Percentiles rank a stretch among this genome's conserved stretches.
Evolutionary conservation across 2,329 filamentous ascomycete genomes (phyloP).

Genomic region (Zalaria sp.): DNA sequence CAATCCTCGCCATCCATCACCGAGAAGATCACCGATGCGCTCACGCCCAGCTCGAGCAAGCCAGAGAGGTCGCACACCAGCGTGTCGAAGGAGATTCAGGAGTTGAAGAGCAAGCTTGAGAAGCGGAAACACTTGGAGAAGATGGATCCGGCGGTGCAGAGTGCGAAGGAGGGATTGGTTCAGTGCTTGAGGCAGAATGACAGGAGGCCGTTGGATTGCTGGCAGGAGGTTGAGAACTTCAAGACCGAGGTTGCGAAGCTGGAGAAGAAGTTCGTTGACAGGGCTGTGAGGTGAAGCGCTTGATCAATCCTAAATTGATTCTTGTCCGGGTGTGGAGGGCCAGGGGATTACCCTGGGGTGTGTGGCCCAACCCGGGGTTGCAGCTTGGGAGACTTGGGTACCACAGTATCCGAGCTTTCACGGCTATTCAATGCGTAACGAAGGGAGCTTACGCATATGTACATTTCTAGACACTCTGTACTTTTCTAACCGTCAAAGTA

Average conservation of each 20-base stretch:
- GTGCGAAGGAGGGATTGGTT: slow-evolving; percentile 62
- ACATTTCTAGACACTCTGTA: no score
- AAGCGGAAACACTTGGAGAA: slow-evolving; percentile 44
- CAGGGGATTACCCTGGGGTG: no score
- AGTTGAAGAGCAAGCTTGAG: slow-evolving; percentile 35
- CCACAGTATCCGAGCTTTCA: no score
- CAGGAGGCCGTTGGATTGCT: slow-evolving; percentile 81
- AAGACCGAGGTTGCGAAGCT: slow-evolving; percentile 77
- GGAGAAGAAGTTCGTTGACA: slow-evolving; percentile 80
- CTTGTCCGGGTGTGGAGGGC: no score
- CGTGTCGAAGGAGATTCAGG: slow-evolving; percentile 44
- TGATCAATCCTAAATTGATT: no score
- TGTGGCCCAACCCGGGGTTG: no score
- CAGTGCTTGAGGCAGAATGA: slow-evolving; percentile 74
- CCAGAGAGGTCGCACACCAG: slow-evolving; percentile 35
- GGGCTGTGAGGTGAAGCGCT: slow-evolving; percentile 42
- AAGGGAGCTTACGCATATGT: no score
- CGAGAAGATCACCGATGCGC: slow-evolving; percentile 14
- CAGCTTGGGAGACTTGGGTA: no score
- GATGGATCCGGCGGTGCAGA: slow-evolving; percentile 57
- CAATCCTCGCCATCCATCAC: slow-evolving; percentile 11
- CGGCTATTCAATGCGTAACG: no score
- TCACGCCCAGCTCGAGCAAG: slow-evolving; percentile 13
- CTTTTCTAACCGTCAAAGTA: no score
- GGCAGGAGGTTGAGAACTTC: slow-evolving; percentile 81